Evolutionary conservation across 768 basidiomycete genomes (phyloP), one percentile per base, ranked within the genome.

Genomic region (Tylopilus rubrobrunneus): DNA sequence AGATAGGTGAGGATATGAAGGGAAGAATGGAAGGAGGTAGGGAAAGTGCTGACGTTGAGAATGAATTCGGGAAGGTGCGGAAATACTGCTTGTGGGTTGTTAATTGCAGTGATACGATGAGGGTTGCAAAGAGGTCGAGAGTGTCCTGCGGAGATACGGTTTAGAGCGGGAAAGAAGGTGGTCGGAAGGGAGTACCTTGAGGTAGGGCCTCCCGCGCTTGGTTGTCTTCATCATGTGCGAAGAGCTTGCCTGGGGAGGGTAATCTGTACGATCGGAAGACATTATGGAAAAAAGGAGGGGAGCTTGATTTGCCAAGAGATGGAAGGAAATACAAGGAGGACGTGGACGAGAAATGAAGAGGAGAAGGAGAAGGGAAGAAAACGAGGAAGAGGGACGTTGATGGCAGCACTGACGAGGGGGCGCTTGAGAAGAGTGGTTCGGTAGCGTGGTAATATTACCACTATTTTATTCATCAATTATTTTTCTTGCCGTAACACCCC

Each of bases 161-260:
- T 45, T 1, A 1, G 53, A 41, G 40, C 39, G 50, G 48, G 52
- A 53, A 51, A 21, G 60, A 63, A 56, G 45, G 41, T 17, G 19
- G 5, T 0, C 15, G 27, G 41, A 66, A 66, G 57, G 41, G 65
- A 66, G 57, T 52, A 89, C 94, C 84, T 95, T 96, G 71, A 95
- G 82, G 71, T 86, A 97, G 14, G 94, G 94, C 62, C 94, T 81
- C 57, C 94, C 94, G 67, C 94, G 85, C 78, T 92, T 92, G 68
- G 94, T 96, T 14, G 91, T 96, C 83, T 96, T 95, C 94, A 98
- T 97, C 90, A 96, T 91, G 72, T 96, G 94, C 27, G 90, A 92
- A 40, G 88, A 84, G 59, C 81, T 82, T 40, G 82, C 77, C 62
- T 80, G 79, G 29, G 79, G 74, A 69, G 65, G 64, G n/a, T 44